Base-by-base conservation (phyloP, 345 rosid species). In the Geranium brycei region DNA sequence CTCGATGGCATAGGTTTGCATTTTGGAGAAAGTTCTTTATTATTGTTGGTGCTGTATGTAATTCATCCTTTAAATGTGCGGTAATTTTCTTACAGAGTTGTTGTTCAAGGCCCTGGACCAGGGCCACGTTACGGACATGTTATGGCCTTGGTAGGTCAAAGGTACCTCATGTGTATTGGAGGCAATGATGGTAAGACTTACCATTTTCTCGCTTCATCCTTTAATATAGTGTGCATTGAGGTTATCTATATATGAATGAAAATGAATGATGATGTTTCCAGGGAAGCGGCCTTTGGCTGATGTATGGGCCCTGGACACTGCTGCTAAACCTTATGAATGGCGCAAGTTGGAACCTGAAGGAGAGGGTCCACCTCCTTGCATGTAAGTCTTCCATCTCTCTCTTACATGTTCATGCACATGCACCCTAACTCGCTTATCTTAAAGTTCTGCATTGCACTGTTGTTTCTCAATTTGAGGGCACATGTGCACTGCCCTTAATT, bases 241-340 rank as follows among this genome's bases (percentile, higher is more conserved):
- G 7, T 60, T 62, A 11, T 17, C 51, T 64, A 28, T 30, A 47
- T 32, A 31, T 30, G 4, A 7, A 53, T 58, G 60, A 19, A 31
- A 51, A 65, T 30, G 61, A 30, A 17, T 17, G 6, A 23, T 18
- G 59, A 68, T 59, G 51, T 69, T 62, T 70, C 57, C 76, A 93
- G 99, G 99, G 55, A 93, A 93, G 72, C 95, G 97, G 51, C 96
- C 97, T 59, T 76, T 93, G 73, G 96, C 96, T 71, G 99, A 95
- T 74, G 99, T 95, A 73, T 95, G 99, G 99, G 97, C 99, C 72
- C 77, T 95, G 63, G 97, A 95, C 79, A 95, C 99, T 19, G 99
- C 99, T 72, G 99, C 99, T 55, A 93, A 93, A 76, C 99, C 99
- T 68, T 95, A 95, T 67, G 99, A 95, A 74, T 95, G 99, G 97